Evolutionary conservation across 2,329 filamentous ascomycete species (phyloP).

Genomic region (Tolypocladium cylindrosporum): DNA sequence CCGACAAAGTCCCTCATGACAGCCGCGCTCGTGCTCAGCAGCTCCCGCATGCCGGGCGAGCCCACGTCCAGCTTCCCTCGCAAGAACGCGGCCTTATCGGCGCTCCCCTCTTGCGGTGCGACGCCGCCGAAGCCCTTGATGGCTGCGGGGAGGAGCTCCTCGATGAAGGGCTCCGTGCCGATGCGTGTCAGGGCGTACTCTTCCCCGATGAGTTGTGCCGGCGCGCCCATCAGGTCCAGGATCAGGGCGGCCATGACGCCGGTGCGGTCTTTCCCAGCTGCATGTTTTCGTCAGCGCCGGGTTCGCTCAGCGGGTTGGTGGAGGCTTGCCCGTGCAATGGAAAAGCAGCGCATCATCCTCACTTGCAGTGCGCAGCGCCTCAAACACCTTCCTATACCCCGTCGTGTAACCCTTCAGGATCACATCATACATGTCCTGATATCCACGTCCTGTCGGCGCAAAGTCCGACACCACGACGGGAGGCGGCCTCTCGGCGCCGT

Average conservation of each 20-base stretch:
- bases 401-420: conserved; percentile 1
- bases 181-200: conserved; percentile 1
- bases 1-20: conserved; percentile 1
- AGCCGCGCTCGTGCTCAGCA: background rate
- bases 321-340: background rate
- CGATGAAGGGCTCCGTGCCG: background rate
- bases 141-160: background rate
- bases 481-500: background rate
- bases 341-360: background rate
- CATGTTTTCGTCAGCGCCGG: too few relatives aligned
- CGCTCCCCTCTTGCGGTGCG: background rate
- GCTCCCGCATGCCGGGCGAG: background rate
- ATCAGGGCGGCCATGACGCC: background rate
- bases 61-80: background rate
- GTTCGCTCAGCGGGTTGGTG: background rate
- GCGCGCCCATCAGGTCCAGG: background rate
- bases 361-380: background rate
- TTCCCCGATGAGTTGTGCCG: background rate
- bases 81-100: too few relatives aligned
- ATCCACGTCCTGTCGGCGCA: background rate
- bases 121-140: background rate
- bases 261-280: background rate
- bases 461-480: background rate
- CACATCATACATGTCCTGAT: background rate
- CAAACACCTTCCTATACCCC: background rate